A percentile compares a stretch with the other conserved stretches of the same genome.
phyloP scores from a whole-genome alignment of 306 rosid species.

The Malus asiatica region DNA sequence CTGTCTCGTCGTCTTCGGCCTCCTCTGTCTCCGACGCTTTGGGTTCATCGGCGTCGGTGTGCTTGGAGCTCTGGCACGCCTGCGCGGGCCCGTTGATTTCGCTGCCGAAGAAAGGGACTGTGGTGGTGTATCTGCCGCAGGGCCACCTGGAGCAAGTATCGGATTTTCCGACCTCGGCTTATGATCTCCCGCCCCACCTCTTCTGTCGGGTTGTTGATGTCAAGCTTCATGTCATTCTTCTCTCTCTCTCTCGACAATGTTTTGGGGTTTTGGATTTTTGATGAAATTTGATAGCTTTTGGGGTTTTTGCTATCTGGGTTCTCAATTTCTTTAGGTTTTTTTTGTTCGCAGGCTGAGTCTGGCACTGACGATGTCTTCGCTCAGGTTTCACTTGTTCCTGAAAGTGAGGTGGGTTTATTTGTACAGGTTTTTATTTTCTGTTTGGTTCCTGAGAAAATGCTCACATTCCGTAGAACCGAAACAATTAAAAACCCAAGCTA shows the following conservation, averaged over 20 bases:
- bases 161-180: constrained; percentile 59
- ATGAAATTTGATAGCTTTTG: constrained; percentile 8
- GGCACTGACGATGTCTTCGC: constrained; percentile 91
- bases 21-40: constrained; percentile 43
- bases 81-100: constrained; percentile 96
- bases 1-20: constrained; percentile 39
- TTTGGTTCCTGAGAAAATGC: constrained; percentile 12
- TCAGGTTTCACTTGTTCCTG: constrained; percentile 79
- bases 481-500: not conserved
- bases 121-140: constrained; percentile 85
- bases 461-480: not conserved
- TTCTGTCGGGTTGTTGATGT: constrained; percentile 92
- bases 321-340: constrained; percentile 13
- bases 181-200: constrained; percentile 73
- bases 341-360: constrained; percentile 71
- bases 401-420: constrained; percentile 65
- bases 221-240: constrained; percentile 69
- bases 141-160: constrained; percentile 76
- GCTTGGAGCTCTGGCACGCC: constrained; percentile 98
- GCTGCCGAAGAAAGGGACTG: constrained; percentile 74
- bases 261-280: constrained; percentile 1
- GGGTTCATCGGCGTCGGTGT: constrained; percentile 43
- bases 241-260: not conserved
- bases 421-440: not conserved
- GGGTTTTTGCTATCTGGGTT: constrained; percentile 9